Base-by-base conservation (phyloP, 495 filamentous ascomycete genomes). In the Glarea lozoyensis region DNA sequence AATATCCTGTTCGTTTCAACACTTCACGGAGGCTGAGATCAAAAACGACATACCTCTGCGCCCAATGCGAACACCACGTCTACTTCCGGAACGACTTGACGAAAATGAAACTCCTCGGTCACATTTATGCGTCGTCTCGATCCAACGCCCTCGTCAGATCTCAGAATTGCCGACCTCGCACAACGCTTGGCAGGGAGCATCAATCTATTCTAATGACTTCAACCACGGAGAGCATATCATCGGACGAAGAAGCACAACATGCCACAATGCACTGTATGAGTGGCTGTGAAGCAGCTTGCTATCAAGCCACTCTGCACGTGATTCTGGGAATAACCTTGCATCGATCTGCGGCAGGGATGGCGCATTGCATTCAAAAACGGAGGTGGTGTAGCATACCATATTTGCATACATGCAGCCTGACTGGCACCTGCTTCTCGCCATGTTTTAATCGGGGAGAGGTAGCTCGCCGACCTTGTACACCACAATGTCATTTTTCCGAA, bases 1-100 rank as follows among this genome's bases (percentile, higher is more conserved):
- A 89, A 84, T 54, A 84, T 99, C 56, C 67, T 96, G 38, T 99
- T 99, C 61, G 89, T 99, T 38, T 94, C 88, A 40, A 99, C 92
- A n/a, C 70, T 99, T 22, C 92, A 99, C 61, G 92, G 92, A 20
- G 92, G 92, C 44, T 94, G 44, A 52, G 10, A 13, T 13, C 18
- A 10, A 29, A 29, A 7, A 29, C 25, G 25, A 29, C 25, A 29
- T 29, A n/a, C n/a, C n/a, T n/a, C n/a, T n/a, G n/a, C n/a, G 25
- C n/a, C n/a, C 25, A 29, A 29, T 29, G n/a, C n/a, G n/a, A 29
- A 7, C 25, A 29, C 25, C 25, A 7, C 7, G 25, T n/a, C n/a
- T 29, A n/a, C 7, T 7, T 7, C 25, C 7, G n/a, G 25, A 29
- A 29, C 25, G n/a, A n/a, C n/a, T 29, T n/a, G 7, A n/a, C n/a